phyloP scores from a whole-genome alignment of 2,329 filamentous ascomycete genomes.

The Didymella arachidicola region DNA sequence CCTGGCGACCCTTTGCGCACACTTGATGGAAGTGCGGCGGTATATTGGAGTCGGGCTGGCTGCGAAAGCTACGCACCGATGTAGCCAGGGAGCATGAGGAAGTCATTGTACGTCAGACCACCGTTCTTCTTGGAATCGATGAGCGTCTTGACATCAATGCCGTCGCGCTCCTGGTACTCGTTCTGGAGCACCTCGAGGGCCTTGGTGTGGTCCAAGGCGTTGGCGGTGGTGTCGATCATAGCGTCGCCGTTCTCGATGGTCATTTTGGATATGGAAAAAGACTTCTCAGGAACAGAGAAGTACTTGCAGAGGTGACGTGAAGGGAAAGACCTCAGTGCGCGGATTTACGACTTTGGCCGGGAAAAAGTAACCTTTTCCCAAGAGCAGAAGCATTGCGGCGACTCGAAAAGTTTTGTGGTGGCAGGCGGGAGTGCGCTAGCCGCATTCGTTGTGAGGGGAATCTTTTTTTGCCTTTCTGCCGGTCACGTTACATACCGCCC shows the following conservation, averaged over 20 bases:
- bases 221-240: constrained; percentile 58
- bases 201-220: constrained; percentile 74
- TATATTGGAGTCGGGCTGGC: constrained; percentile 10
- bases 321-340: constrained; percentile 47
- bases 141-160: constrained; percentile 83
- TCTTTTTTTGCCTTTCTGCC: background rate
- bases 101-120: constrained; percentile 98
- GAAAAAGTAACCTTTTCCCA: constrained; percentile 63
- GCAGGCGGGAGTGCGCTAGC: constrained; percentile 18
- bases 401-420: constrained; percentile 31
- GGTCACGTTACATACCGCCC: constrained; percentile 12
- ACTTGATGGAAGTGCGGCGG: constrained; percentile 9
- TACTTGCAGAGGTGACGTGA: constrained; percentile 29
- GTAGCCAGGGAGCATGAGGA: constrained; percentile 94
- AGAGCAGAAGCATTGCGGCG: constrained; percentile 49
- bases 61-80: constrained; percentile 67
- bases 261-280: constrained; percentile 63
- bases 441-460: constrained; percentile 5
- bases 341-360: constrained; percentile 58
- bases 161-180: constrained; percentile 82
- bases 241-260: constrained; percentile 72
- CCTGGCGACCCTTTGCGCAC: constrained; percentile 9
- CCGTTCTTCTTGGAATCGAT: constrained; percentile 92
- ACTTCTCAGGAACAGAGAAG: constrained; percentile 45
- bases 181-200: constrained; percentile 80